These are phyloP conservation scores for Wickerhamomyces ciferrii DNA, from an alignment of 805 yeast species.

Conservation along the genomic window DNA sequence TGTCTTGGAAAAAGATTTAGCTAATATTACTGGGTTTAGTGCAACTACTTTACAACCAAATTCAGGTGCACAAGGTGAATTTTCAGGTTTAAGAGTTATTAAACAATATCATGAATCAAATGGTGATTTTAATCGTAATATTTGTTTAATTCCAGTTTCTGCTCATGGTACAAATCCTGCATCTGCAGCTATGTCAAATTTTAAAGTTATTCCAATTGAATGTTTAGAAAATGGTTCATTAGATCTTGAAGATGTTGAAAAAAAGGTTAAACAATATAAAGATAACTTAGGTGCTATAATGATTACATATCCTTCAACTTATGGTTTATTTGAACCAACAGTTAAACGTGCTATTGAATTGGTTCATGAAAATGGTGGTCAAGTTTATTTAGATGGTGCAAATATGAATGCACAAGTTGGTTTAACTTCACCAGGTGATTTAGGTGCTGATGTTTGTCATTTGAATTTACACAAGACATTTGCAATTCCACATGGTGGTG, in stretches of 20 bases:
- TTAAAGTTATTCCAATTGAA: conserved; percentile 89
- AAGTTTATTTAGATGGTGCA: conserved; percentile 97
- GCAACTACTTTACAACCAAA: conserved; percentile 93
- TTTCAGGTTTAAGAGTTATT: conserved; percentile 86
- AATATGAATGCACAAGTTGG: conserved; percentile 99
- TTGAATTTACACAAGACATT: conserved; percentile 95
- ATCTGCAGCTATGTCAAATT: conserved; percentile 94
- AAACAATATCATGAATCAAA: conserved; percentile 64
- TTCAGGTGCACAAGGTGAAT: conserved; percentile 99
- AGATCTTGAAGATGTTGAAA: conserved; percentile 69
- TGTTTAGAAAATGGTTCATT: conserved; percentile 83
- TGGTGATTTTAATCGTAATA: conserved; percentile 71
- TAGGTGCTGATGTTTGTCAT: conserved; percentile 98
- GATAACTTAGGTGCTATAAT: conserved; percentile 80
- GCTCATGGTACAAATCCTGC: conserved; percentile 99
- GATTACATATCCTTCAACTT: conserved; percentile 98
- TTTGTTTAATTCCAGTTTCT: conserved; percentile 92
- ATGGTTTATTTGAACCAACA: conserved; percentile 93
- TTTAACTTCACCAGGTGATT: conserved; percentile 92
- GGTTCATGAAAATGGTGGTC: conserved; percentile 86
- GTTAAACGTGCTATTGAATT: conserved; percentile 80
- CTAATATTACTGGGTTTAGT: conserved; percentile 89
- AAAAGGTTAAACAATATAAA: conserved; percentile 65
- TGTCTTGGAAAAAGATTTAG: conserved; percentile 79
- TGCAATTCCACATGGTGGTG: conserved; percentile 98